Percentiles rank a stretch among this genome's conserved stretches.
These are phyloP conservation scores for Protomyces macrosporus DNA, from an alignment of 1,139 yeast genomes.

Conservation along the genomic window DNA sequence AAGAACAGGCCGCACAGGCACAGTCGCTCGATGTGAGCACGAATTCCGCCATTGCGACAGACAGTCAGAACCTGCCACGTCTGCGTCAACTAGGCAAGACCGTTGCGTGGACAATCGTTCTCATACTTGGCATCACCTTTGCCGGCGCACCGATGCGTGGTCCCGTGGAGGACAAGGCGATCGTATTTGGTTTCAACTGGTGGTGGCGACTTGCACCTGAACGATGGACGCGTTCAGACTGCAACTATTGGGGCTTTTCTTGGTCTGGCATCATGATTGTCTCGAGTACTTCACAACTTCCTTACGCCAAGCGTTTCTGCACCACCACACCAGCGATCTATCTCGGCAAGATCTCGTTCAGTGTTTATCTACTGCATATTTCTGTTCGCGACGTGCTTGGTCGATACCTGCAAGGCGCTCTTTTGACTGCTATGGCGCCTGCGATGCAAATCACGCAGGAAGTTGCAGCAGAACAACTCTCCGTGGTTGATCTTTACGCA, in stretches of 20 bases:
- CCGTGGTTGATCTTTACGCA: not conserved
- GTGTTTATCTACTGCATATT: constrained; percentile 3
- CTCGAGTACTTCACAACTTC: not conserved
- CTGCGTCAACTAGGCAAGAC: not conserved
- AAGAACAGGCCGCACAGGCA: not conserved
- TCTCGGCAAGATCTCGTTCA: constrained; percentile 13
- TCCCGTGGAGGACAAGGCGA: not conserved
- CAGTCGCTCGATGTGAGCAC: not conserved
- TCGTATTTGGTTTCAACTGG: not conserved
- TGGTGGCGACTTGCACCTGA: constrained; percentile 7
- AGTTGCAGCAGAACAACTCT: not conserved
- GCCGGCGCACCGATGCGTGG: constrained; percentile 12
- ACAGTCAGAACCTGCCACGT: not conserved
- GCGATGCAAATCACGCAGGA: not conserved
- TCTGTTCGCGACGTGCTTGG: constrained; percentile 10
- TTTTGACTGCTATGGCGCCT: not conserved
- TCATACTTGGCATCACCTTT: constrained; percentile 1
- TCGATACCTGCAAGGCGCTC: not conserved
- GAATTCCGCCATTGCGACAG: not conserved
- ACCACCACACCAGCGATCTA: not conserved
- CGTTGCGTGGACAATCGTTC: not conserved
- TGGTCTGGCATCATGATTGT: not conserved
- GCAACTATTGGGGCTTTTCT: constrained; percentile 8
- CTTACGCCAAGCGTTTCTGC: not conserved
- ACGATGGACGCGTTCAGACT: not conserved